Conservation (phyloP, 2,329 filamentous ascomycete genomes). For the Coniosporium uncinatum region DNA sequence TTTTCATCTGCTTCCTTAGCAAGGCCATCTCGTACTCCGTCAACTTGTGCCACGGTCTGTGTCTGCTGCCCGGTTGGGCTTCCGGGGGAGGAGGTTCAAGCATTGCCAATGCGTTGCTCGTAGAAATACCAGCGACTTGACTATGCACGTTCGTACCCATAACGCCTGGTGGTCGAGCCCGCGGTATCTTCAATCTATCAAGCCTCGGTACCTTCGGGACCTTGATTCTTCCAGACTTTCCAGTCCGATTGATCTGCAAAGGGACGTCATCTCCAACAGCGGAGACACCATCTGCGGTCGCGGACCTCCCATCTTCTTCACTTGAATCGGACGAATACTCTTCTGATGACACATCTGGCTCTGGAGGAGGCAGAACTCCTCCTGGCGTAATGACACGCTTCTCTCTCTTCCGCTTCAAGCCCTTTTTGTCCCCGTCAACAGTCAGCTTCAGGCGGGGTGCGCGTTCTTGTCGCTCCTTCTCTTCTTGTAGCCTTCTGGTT, state of each 20-base stretch:
- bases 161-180: constrained; percentile 32
- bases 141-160: constrained; percentile 49
- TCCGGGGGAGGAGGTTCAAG: constrained; percentile 54
- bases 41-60: constrained; percentile 57
- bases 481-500: constrained; percentile 2
- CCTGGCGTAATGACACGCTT: constrained; percentile 30
- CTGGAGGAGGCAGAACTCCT: constrained; percentile 32
- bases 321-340: constrained; percentile 36
- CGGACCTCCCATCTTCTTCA: constrained; percentile 17
- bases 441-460: background rate
- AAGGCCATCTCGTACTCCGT: constrained; percentile 66
- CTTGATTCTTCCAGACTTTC: constrained; percentile 1
- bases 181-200: constrained; percentile 31
- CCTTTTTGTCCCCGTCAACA: background rate
- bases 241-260: background rate
- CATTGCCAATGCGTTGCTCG: constrained; percentile 53
- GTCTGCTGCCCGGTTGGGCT: constrained; percentile 52
- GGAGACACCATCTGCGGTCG: no score
- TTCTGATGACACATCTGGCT: constrained; percentile 14
- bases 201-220: constrained; percentile 13
- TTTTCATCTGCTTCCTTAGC: constrained; percentile 84
- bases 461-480: background rate
- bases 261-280: no score
- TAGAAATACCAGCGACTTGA: constrained; percentile 50
- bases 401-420: background rate